These are phyloP conservation scores for Mucor racemosus DNA, from an alignment of 371 early-diverging fungal species.

Conservation along the genomic window DNA sequence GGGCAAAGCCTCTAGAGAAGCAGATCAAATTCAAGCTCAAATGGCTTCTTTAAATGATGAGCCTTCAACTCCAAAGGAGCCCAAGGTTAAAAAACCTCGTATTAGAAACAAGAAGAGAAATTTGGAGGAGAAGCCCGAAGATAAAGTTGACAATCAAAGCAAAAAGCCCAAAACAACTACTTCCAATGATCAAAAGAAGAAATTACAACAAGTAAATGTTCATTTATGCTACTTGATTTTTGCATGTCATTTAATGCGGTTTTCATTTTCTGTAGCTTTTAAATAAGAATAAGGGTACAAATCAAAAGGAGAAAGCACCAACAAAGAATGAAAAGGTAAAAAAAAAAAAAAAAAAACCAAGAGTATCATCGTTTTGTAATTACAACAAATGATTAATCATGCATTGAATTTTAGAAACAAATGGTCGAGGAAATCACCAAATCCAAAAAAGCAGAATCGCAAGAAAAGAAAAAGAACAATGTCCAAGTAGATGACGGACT, in stretches of 20 bases:
- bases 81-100: constrained; percentile 15
- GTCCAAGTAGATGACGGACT: constrained; percentile 39
- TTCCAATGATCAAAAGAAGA: constrained; percentile 23
- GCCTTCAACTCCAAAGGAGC: constrained; percentile 4
- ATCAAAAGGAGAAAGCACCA: not conserved
- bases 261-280: constrained; percentile 4
- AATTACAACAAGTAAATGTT: constrained; percentile 34
- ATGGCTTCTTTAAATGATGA: constrained; percentile 22
- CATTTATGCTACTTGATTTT: not conserved
- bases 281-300: constrained; percentile 16
- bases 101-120: constrained; percentile 24
- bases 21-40: constrained; percentile 41
- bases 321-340: constrained; percentile 3
- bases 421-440: not conserved
- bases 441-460: not conserved
- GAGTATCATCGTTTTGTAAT: not conserved
- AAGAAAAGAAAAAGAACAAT: not conserved
- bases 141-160: constrained; percentile 19
- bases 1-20: constrained; percentile 26
- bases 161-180: constrained; percentile 11
- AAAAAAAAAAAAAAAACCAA: too few relatives aligned
- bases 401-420: not conserved
- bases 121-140: constrained; percentile 16
- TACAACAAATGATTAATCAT: not conserved
- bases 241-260: not conserved